Evolutionary conservation across 805 yeast genomes (phyloP).

Genomic region (Wickerhamiella brachini): DNA sequence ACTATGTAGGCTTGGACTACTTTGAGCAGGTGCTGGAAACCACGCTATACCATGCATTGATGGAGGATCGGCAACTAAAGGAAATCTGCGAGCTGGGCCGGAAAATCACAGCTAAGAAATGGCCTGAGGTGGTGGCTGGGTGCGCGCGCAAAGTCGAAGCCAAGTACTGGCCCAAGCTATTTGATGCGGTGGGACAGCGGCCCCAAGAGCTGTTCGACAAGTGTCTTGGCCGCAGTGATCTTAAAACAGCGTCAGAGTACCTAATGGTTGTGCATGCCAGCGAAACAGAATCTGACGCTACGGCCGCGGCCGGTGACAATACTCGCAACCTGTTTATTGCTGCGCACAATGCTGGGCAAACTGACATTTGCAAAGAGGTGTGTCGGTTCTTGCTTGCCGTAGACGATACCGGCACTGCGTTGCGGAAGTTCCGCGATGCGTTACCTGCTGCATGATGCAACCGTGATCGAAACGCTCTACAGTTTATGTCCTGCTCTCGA

Average conservation of each 20-base stretch:
- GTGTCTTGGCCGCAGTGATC: constrained; percentile 23
- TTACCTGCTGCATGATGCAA: background rate
- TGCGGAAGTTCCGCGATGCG: constrained; percentile 10
- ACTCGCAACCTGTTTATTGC: constrained; percentile 22
- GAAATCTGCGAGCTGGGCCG: background rate
- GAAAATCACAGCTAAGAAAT: background rate
- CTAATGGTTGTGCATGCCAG: constrained; percentile 27
- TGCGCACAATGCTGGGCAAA: constrained; percentile 23
- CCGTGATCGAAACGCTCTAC: too few relatives aligned
- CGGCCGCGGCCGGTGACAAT: constrained; percentile 10
- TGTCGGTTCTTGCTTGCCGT: constrained; percentile 28
- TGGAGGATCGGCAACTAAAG: constrained; percentile 10
- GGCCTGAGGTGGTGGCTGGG: constrained; percentile 26
- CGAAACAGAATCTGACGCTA: constrained; percentile 10
- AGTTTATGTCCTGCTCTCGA: too few relatives aligned
- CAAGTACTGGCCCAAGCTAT: constrained; percentile 35
- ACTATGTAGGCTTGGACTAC: constrained; percentile 24
- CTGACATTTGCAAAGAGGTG: constrained; percentile 27
- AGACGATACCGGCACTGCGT: constrained; percentile 21
- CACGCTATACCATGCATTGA: constrained; percentile 25
- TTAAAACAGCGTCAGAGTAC: constrained; percentile 30
- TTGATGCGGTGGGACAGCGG: constrained; percentile 25
- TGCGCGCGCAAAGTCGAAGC: constrained; percentile 49
- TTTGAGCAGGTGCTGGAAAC: constrained; percentile 31
- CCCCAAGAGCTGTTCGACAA: constrained; percentile 23